A percentile compares a stretch with the other conserved stretches of the same genome.
phyloP scores from a whole-genome alignment of 345 rosid genomes.

The Lepidium didymum region DNA sequence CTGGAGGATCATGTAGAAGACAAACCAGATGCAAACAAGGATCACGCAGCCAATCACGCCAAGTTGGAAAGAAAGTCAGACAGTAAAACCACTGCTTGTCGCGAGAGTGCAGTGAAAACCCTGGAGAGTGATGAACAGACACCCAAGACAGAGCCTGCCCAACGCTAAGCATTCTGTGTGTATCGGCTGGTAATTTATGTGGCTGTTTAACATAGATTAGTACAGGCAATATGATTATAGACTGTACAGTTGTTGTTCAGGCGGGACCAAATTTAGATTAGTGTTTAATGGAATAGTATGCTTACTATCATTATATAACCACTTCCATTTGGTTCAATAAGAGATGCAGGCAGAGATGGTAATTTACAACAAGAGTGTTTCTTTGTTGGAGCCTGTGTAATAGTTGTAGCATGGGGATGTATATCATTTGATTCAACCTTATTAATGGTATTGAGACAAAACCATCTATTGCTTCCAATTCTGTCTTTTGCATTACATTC shows the following conservation, averaged over 20 bases:
- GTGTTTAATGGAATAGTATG: slow-evolving; percentile 19
- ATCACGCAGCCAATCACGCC: slow-evolving; percentile 1
- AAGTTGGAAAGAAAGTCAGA: slow-evolving; percentile 27
- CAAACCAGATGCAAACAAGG: slow-evolving; percentile 22
- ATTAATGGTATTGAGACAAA: slow-evolving; percentile 21
- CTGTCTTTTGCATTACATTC: slow-evolving; percentile 3
- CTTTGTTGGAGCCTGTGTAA: slow-evolving; percentile 21
- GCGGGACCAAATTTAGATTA: slow-evolving; percentile 20
- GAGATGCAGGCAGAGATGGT: slow-evolving; percentile 15
- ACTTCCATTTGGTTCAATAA: slow-evolving; percentile 22
- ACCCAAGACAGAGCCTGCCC: slow-evolving; percentile 47
- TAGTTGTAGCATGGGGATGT: slow-evolving; percentile 27
- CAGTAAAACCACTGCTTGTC: slow-evolving; percentile 21
- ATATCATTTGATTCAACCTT: slow-evolving; percentile 24
- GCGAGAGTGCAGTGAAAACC: slow-evolving; percentile 11
- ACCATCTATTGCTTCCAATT: background rate
- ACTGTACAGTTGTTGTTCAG: slow-evolving; percentile 31
- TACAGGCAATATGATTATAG: slow-evolving; percentile 26
- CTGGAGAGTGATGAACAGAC: slow-evolving; percentile 31
- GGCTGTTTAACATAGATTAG: slow-evolving; percentile 30
- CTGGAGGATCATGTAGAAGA: slow-evolving; percentile 24
- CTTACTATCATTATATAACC: slow-evolving; percentile 8
- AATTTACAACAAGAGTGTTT: slow-evolving; percentile 8
- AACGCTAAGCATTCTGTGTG: slow-evolving; percentile 37
- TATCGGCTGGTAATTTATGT: slow-evolving; percentile 15